These are phyloP conservation scores for Lenwebbia sp. DNA, from an alignment of 345 rosid genomes.

Conservation along the genomic window DNA sequence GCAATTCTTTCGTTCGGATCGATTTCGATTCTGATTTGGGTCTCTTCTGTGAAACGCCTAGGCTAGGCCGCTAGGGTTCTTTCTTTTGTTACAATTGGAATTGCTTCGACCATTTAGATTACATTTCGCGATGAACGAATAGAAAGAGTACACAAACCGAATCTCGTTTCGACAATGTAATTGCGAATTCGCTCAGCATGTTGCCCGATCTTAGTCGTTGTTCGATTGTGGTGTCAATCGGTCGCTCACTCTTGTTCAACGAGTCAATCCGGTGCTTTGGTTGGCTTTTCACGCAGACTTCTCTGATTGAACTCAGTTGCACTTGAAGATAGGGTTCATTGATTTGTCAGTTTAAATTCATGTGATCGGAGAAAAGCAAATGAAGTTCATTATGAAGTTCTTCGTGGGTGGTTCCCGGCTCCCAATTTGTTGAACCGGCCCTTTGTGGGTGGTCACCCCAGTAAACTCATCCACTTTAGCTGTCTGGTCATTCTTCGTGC, in stretches of 20 bases:
- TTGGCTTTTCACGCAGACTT: background rate
- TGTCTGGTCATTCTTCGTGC: background rate
- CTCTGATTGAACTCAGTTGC: background rate
- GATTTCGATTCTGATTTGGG: background rate
- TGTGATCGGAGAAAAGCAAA: constrained; percentile 1
- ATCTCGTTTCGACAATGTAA: background rate
- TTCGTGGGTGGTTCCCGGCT: too few relatives aligned
- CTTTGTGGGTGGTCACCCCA: too few relatives aligned
- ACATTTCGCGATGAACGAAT: background rate
- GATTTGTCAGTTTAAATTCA: background rate
- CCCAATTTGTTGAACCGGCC: too few relatives aligned
- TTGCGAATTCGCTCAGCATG: background rate
- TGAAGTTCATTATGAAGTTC: constrained; percentile 89
- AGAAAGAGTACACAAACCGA: background rate
- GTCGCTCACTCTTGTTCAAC: background rate
- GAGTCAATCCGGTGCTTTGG: background rate
- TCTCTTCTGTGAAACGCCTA: background rate
- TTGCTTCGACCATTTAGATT: background rate
- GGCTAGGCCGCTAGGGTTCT: background rate
- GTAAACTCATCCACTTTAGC: background rate
- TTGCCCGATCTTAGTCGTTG: background rate
- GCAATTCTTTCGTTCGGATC: background rate
- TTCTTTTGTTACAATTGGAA: background rate
- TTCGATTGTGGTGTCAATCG: background rate
- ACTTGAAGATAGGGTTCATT: background rate